Evolutionary conservation across 2,329 filamentous ascomycete genomes (phyloP).

Genomic region (Didymella keratinophila): DNA sequence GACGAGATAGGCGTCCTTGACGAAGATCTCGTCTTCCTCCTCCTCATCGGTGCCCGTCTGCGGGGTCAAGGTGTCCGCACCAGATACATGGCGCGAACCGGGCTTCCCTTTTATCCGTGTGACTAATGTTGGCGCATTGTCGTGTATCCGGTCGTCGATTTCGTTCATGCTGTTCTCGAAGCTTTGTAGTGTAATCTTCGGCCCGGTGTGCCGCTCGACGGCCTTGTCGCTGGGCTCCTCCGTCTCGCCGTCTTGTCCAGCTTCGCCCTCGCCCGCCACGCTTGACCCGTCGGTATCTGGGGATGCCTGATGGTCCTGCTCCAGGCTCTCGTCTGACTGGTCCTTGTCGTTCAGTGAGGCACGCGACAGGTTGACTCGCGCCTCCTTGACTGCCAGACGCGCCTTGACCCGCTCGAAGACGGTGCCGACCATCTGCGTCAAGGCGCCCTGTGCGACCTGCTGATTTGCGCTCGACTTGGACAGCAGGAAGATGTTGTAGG

Average conservation of each 20-base stretch:
- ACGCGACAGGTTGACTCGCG: conserved; percentile 66
- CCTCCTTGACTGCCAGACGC: conserved; percentile 85
- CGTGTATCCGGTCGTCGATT: conserved; percentile 70
- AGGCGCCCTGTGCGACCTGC: conserved; percentile 93
- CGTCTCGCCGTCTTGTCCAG: conserved; percentile 46
- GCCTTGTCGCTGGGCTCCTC: conserved; percentile 54
- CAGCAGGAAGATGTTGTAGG: conserved; percentile 98
- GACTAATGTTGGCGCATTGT: conserved; percentile 72
- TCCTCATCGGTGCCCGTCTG: conserved; percentile 61
- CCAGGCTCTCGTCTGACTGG: conserved; percentile 44
- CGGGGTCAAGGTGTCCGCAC: conserved; percentile 49
- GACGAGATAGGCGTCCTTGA: conserved; percentile 95
- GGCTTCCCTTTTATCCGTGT: conserved; percentile 63
- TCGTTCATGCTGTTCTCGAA: conserved; percentile 73
- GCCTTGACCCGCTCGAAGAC: conserved; percentile 95
- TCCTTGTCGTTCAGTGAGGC: conserved; percentile 52
- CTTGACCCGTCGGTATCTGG: conserved; percentile 36
- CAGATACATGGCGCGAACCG: conserved; percentile 55
- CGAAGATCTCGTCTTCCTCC: conserved; percentile 92
- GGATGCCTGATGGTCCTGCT: conserved; percentile 36
- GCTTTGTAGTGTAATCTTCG: conserved; percentile 71
- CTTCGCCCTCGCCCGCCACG: conserved; percentile 51
- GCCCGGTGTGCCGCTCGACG: conserved; percentile 58
- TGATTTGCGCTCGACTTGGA: conserved; percentile 95
- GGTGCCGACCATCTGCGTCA: conserved; percentile 98